Conservation (phyloP, 495 filamentous ascomycete species). For the Beverwykella pulmonaria region DNA sequence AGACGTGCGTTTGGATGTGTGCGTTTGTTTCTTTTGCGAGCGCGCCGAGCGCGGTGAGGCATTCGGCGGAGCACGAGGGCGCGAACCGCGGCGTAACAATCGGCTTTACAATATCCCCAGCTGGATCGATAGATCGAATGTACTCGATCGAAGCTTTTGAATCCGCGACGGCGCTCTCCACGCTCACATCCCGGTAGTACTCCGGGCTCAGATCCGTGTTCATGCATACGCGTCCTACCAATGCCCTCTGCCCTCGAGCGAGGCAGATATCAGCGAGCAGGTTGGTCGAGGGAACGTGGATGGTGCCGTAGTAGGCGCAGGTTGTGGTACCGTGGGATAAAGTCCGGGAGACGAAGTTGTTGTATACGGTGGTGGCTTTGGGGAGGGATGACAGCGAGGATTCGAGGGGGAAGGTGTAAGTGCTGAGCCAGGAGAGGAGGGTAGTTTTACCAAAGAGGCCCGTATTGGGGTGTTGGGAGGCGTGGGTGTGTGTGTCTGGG, state of each 20-base stretch:
- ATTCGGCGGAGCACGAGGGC: conserved; percentile 65
- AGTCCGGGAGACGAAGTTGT: conserved; percentile 72
- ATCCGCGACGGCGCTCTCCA: conserved; percentile 57
- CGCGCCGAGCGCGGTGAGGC: conserved; percentile 63
- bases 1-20: conserved; percentile 88
- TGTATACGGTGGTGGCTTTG: conserved; percentile 65
- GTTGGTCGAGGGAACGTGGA: conserved; percentile 79
- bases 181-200: conserved; percentile 72
- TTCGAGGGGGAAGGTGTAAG: conserved; percentile 95
- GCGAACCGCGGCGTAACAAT: conserved; percentile 93
- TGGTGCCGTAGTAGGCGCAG: conserved; percentile 89
- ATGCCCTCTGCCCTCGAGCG: conserved; percentile 76
- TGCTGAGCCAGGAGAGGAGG: conserved; percentile 86
- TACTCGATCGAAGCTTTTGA: conserved; percentile 67
- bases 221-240: conserved; percentile 93
- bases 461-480: conserved; percentile 87
- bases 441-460: conserved; percentile 90
- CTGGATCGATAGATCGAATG: conserved; percentile 67
- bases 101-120: conserved; percentile 62
- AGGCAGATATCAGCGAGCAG: conserved; percentile 82
- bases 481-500: conserved; percentile 90
- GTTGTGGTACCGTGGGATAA: conserved; percentile 88
- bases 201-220: conserved; percentile 67
- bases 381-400: conserved; percentile 61
- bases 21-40: conserved; percentile 62